phyloP scores from a whole-genome alignment of 2,329 filamentous ascomycete genomes.

The Ceratocystiopsis sp. region DNA sequence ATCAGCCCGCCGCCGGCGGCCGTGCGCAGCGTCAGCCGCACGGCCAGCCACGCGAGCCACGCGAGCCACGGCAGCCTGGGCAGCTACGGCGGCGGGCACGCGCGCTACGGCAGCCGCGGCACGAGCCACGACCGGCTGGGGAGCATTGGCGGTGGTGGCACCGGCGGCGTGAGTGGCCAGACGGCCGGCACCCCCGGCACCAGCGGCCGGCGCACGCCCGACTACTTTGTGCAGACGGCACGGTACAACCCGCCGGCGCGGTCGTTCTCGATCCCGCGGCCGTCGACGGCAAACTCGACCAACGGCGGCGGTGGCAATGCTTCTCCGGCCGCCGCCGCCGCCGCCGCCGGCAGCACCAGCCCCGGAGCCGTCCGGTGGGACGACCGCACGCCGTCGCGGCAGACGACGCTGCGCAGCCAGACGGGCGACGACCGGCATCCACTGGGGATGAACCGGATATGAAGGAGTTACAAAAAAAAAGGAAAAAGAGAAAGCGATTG shows the following conservation, averaged over 20 bases:
- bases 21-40: not conserved
- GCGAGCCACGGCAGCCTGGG: not conserved
- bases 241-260: slow-evolving; percentile 35
- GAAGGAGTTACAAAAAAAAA: too few relatives aligned
- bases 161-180: not conserved
- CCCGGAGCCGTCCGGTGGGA: slow-evolving; percentile 26
- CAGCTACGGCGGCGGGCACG: not conserved
- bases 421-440: slow-evolving; percentile 36
- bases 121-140: too few relatives aligned
- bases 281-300: slow-evolving; percentile 17
- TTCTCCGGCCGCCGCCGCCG: too few relatives aligned
- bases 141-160: not conserved
- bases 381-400: slow-evolving; percentile 22
- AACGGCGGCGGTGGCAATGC: too few relatives aligned
- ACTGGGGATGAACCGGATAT: slow-evolving; percentile 39
- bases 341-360: slow-evolving; percentile 5
- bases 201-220: slow-evolving; percentile 29
- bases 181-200: slow-evolving; percentile 16
- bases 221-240: slow-evolving; percentile 38
- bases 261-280: slow-evolving; percentile 39
- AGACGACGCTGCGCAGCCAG: too few relatives aligned
- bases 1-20: too few relatives aligned
- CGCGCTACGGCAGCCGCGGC: slow-evolving; percentile 4
- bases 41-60: not conserved
- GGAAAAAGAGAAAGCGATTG: too few relatives aligned